Percentiles rank a stretch among this genome's conserved stretches.
These are phyloP conservation scores for Syncephalis fuscata DNA, from an alignment of 371 early-diverging fungal genomes.

Conservation along the genomic window DNA sequence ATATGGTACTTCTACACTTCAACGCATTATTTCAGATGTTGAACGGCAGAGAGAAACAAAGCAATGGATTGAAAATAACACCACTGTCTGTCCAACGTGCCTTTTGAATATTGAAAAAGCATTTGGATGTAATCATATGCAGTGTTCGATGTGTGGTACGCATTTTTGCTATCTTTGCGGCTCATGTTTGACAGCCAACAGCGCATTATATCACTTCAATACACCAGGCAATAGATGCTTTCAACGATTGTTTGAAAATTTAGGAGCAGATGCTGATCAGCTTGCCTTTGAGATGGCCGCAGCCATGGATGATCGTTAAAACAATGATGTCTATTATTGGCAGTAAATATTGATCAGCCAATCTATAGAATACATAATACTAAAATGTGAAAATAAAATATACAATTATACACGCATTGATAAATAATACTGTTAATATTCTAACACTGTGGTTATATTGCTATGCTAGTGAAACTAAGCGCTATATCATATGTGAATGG, in stretches of 20 bases:
- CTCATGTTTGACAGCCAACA: slow-evolving; percentile 1
- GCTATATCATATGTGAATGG: too few species aligned
- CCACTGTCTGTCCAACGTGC: slow-evolving; percentile 8
- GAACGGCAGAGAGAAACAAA: not conserved
- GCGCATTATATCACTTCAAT: slow-evolving; percentile 9
- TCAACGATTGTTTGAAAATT: slow-evolving; percentile 8
- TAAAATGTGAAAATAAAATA: too few species aligned
- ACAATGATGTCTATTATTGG: too few species aligned
- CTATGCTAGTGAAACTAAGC: too few species aligned
- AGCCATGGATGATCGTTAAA: too few species aligned
- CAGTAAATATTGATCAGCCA: too few species aligned
- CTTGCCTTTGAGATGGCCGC: slow-evolving; percentile 2
- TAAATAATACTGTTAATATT: too few species aligned
- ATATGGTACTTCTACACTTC: slow-evolving; percentile 8
- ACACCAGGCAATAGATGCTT: slow-evolving; percentile 2
- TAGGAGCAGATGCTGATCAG: slow-evolving; percentile 1
- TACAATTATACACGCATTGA: too few species aligned
- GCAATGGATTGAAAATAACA: slow-evolving; percentile 6
- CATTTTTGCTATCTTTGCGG: slow-evolving; percentile 13
- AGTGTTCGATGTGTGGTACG: slow-evolving; percentile 6
- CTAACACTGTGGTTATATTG: too few species aligned
- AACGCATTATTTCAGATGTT: slow-evolving; percentile 3
- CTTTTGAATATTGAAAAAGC: slow-evolving; percentile 8
- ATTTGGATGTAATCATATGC: slow-evolving; percentile 12
- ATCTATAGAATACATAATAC: too few species aligned